phyloP scores from a whole-genome alignment of 352 stramenopile species.

The Phytopythium delawarense region DNA sequence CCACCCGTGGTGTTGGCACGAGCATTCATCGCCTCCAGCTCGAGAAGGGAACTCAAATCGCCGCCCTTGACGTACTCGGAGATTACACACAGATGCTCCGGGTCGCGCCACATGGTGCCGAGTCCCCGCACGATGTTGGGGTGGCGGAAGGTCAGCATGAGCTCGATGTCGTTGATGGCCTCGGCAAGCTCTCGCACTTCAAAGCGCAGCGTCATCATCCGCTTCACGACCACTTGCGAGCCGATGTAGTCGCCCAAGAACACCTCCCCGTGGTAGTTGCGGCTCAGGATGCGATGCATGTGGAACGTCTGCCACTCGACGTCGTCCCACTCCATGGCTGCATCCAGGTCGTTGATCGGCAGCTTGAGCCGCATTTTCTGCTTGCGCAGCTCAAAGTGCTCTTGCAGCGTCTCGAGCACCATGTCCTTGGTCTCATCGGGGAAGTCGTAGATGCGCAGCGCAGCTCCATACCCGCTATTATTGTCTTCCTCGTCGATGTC shows the following conservation, averaged over 20 bases:
- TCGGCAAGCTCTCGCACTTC: slow-evolving; percentile 50
- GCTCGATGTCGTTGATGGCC: slow-evolving; percentile 73
- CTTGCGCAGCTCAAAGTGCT: slow-evolving; percentile 58
- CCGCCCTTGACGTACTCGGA: slow-evolving; percentile 61
- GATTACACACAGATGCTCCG: slow-evolving; percentile 61
- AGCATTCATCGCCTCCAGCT: slow-evolving; percentile 34
- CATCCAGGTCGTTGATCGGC: neutral
- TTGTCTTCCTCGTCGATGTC: slow-evolving; percentile 23
- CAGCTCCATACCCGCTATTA: slow-evolving; percentile 13
- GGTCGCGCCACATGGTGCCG: slow-evolving; percentile 66
- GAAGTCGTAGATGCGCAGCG: slow-evolving; percentile 53
- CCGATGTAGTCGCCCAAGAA: slow-evolving; percentile 59
- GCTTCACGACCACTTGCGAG: slow-evolving; percentile 61
- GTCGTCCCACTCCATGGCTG: slow-evolving; percentile 38
- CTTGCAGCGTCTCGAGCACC: slow-evolving; percentile 49
- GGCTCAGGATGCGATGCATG: slow-evolving; percentile 55
- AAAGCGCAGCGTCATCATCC: slow-evolving; percentile 60
- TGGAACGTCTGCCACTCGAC: slow-evolving; percentile 60
- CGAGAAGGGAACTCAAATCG: slow-evolving; percentile 51
- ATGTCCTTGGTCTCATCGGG: slow-evolving; percentile 51
- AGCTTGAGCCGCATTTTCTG: slow-evolving; percentile 23
- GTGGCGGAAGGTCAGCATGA: slow-evolving; percentile 52
- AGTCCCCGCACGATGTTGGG: slow-evolving; percentile 63
- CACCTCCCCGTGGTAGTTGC: slow-evolving; percentile 58
- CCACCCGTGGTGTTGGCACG: slow-evolving; percentile 3